Evolutionary conservation across 2,329 filamentous ascomycete species (phyloP), one percentile per base, ranked within the genome.

Genomic region (Neonectria neomacrospora): DNA sequence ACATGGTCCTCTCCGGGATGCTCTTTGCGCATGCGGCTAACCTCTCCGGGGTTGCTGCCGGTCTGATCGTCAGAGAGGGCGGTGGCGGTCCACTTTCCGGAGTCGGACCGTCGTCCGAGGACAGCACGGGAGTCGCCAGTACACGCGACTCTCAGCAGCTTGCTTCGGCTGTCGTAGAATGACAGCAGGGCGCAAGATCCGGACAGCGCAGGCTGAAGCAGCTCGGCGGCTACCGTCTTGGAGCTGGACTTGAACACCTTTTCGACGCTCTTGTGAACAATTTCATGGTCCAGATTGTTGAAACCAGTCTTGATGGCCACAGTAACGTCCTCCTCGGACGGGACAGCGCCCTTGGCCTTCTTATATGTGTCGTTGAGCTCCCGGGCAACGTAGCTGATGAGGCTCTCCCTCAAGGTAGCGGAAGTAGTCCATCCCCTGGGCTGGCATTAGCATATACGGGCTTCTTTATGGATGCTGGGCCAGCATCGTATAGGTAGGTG

Each of bases 51-150:
- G 64, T 94, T 99, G 67, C 89, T 90, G 44, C 96, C 96, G 2
- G 96, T 99, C 81, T 98, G 95, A 74, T 99, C 96, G 62, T 94
- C 90, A 0, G 94, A 97, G 1, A 99, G 85, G 1, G 95, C 87
- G 1, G 90, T 97, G 32, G 95, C 96, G 7, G 89, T 91, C 96
- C 96, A 99, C 79, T 97, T 97, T 58, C 95, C 95, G 63, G 87
- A 93, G 16, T 80, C 77, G 5, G 88, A 88, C 69, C 92, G 88
- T 45, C 94, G 91, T 12, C 96, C 96, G 10, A 99, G 86, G 2
- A 99, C 93, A 16, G 96, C 96, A 45, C 96, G 89, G n/a, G 94
- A 97, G 79, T 99, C 96, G 58, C 96, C 96, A 0, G 96, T 97
- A 77, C 94, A 97, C 11, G 96, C 96, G 12, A 98, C 93, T n/a